A percentile compares a stretch with the other conserved stretches of the same genome.
Conservation (phyloP, 352 stramenopile species). For the Pythium utonaiense region DNA sequence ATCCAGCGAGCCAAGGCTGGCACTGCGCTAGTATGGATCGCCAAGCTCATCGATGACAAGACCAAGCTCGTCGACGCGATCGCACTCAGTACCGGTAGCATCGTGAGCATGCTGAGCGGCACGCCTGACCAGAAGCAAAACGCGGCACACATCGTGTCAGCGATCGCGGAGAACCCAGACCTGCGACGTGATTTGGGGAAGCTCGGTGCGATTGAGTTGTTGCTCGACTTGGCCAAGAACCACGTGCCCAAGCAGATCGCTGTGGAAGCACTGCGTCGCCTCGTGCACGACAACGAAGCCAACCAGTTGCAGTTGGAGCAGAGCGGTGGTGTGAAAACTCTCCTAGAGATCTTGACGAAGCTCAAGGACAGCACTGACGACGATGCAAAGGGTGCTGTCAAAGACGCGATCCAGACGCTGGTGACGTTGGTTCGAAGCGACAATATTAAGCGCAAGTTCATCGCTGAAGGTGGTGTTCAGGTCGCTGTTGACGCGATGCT, state of each 20-base stretch:
- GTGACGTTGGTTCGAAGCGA: background rate
- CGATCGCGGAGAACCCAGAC: background rate
- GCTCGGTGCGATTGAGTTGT: background rate
- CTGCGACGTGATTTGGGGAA: background rate
- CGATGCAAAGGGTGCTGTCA: background rate
- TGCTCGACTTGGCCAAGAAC: background rate
- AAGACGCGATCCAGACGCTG: background rate
- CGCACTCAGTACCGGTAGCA: background rate
- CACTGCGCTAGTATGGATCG: constrained; percentile 5
- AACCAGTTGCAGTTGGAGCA: background rate
- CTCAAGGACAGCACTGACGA: background rate
- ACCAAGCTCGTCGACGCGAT: background rate
- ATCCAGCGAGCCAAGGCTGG: constrained; percentile 10
- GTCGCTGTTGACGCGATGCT: background rate
- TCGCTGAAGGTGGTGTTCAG: background rate
- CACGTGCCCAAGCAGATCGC: background rate
- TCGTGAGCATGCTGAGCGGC: constrained; percentile 7
- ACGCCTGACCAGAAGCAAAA: constrained; percentile 3
- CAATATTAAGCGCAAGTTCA: background rate
- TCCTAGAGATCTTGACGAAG: background rate
- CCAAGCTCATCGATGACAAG: constrained; percentile 1
- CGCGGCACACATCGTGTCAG: no score
- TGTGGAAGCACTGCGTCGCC: background rate
- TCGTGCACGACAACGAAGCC: background rate
- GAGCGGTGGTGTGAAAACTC: background rate